Conservation (phyloP, 2,329 filamentous ascomycete species). For the Epichloe aotearoae region DNA sequence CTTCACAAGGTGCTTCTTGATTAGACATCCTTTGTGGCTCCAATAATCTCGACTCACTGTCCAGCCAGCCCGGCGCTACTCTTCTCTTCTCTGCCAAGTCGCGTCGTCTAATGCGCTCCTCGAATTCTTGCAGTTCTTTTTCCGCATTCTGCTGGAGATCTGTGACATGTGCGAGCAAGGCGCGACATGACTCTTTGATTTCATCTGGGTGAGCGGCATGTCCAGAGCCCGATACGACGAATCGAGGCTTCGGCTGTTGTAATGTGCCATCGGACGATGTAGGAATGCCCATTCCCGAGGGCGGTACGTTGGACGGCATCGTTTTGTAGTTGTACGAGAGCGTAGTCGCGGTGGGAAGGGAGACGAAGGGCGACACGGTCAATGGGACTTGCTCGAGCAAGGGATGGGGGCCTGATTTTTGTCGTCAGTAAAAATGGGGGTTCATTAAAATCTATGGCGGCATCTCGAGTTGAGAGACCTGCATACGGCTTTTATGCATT, state of each 20-base stretch:
- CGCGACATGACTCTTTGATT: conserved; percentile 69
- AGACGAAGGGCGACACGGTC: conserved; percentile 88
- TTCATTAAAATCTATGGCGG: neutral
- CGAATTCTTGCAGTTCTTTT: conserved; percentile 53
- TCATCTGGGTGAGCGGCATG: conserved; percentile 78
- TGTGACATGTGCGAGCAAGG: conserved; percentile 62
- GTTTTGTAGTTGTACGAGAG: conserved; percentile 92
- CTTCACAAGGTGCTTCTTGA: conserved; percentile 13
- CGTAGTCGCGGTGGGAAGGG: conserved; percentile 76
- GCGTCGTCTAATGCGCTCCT: conserved; percentile 48
- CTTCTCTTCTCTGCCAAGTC: conserved; percentile 70
- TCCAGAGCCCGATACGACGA: conserved; percentile 65
- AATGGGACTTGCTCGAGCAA: conserved; percentile 86
- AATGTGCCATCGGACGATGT: conserved; percentile 23
- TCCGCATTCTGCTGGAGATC: conserved; percentile 56
- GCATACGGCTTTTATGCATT: conserved; percentile 25
- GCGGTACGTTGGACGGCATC: conserved; percentile 73
- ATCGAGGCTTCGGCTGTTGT: conserved; percentile 43
- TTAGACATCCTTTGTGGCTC: conserved; percentile 45
- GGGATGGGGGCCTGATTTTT: conserved; percentile 57
- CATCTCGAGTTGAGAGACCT: neutral
- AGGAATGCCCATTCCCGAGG: conserved; percentile 22
- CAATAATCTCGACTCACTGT: conserved; percentile 56
- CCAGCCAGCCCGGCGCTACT: conserved; percentile 69
- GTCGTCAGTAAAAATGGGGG: conserved; percentile 6